Conservation (phyloP, 192 early-diverging fungal species). For the Glomus cerebriforme region DNA sequence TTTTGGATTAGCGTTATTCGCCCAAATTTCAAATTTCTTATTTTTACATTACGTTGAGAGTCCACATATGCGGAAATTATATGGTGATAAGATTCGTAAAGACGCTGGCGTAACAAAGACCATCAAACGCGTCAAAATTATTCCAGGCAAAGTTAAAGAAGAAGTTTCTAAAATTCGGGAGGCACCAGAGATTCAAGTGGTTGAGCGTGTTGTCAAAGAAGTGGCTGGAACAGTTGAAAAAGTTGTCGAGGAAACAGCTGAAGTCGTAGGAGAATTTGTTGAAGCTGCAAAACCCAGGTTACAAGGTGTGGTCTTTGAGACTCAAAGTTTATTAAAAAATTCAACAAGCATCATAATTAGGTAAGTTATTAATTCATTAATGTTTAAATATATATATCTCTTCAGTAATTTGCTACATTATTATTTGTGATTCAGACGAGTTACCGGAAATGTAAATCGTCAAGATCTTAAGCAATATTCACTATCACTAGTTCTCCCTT, state of each 20-base stretch:
- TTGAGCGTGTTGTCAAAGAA: slow-evolving; percentile 56
- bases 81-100: slow-evolving; percentile 81
- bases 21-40: slow-evolving; percentile 81
- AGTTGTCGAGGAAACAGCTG: slow-evolving; percentile 60
- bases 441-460: slow-evolving; percentile 37
- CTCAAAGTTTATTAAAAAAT: slow-evolving; percentile 46
- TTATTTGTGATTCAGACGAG: slow-evolving; percentile 22
- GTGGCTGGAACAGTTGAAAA: slow-evolving; percentile 61
- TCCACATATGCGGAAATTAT: slow-evolving; percentile 89
- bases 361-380: slow-evolving; percentile 32
- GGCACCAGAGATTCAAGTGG: slow-evolving; percentile 55
- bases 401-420: background rate
- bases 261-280: slow-evolving; percentile 51
- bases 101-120: slow-evolving; percentile 82
- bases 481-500: slow-evolving; percentile 10
- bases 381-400: background rate
- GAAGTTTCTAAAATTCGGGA: slow-evolving; percentile 55
- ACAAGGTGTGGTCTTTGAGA: slow-evolving; percentile 51
- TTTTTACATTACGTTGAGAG: slow-evolving; percentile 88
- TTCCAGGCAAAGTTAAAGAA: slow-evolving; percentile 59
- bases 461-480: slow-evolving; percentile 46
- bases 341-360: slow-evolving; percentile 38
- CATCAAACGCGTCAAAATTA: slow-evolving; percentile 59
- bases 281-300: slow-evolving; percentile 54
- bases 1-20: slow-evolving; percentile 80